A percentile compares a stretch with the other conserved stretches of the same genome.
Evolutionary conservation across 2,329 filamentous ascomycete species (phyloP).

Genomic region (Fusarium oligoseptatum): DNA sequence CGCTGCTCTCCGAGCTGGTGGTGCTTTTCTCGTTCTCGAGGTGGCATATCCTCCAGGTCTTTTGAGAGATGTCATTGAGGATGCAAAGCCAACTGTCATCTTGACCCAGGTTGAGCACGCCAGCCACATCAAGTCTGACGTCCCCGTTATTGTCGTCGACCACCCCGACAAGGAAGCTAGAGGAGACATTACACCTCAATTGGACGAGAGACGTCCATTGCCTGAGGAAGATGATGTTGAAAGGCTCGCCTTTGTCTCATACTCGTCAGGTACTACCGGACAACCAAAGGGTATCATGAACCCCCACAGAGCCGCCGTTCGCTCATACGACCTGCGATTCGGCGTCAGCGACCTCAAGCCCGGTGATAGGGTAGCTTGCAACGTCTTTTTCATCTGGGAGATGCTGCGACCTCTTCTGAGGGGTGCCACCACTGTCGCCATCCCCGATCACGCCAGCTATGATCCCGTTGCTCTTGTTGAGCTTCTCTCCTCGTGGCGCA

Average conservation of each 20-base stretch:
- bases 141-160: constrained; percentile 76
- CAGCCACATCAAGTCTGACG: constrained; percentile 72
- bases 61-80: constrained; percentile 81
- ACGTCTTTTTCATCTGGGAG: constrained; percentile 91
- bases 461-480: constrained; percentile 82
- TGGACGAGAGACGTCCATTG: constrained; percentile 62
- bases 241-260: constrained; percentile 82
- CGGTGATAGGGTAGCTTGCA: constrained; percentile 86
- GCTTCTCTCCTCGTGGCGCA: constrained; percentile 72
- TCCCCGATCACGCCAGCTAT: constrained; percentile 83
- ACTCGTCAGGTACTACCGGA: constrained; percentile 83
- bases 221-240: constrained; percentile 78
- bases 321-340: constrained; percentile 81
- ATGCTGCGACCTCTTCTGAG: constrained; percentile 82
- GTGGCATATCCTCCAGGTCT: constrained; percentile 82
- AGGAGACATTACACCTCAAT: constrained; percentile 46
- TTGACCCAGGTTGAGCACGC: constrained; percentile 76
- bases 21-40: constrained; percentile 85
- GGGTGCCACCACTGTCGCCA: constrained; percentile 80
- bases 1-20: constrained; percentile 82
- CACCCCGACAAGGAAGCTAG: constrained; percentile 50
- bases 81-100: constrained; percentile 78
- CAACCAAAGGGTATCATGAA: constrained; percentile 88
- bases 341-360: constrained; percentile 75
- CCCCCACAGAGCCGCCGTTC: constrained; percentile 79